Base-by-base conservation (phyloP, 768 basidiomycete species). In the Brasilioporus rufonigricans region DNA sequence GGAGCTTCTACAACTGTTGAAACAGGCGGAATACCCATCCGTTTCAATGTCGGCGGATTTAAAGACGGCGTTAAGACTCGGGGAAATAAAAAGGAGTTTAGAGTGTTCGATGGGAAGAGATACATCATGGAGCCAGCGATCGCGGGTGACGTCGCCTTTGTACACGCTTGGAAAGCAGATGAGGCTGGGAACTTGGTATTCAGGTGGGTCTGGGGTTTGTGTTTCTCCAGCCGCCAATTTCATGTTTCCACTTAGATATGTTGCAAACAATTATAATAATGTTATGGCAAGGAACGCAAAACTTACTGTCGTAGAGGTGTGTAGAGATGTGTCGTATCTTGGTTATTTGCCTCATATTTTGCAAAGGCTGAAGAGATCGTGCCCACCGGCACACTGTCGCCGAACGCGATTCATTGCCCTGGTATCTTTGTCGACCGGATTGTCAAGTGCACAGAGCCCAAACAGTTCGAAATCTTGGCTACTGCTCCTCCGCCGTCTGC, bases 151-250 rank as follows among this genome's bases (percentile, higher is more conserved):
- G 82, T 91, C 61, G 91, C 93, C 7, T 86, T 95, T 67, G 76
- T 94, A 38, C 77, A 85, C 36, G 92, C 90, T 16, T 93, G 91
- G 92, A 94, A 94, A 70, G 93, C 84, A 14, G 93, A 95, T 62
- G 91, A 91, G 66, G 80, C 83, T 45, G 92, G 92, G 6, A 95
- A 95, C 71, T 86, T 86, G 60, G 83, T 93, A 29, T 96, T 95
- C 77, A 80, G 91, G 87, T 89, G 60, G 40, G 52, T 54, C n/a
- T 27, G n/a, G 38, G 16, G 23, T 23, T 38, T n/a, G 24, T 44
- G 39, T 50, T n/a, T 24, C 39, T 2, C 40, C 31, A 31, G 35
- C 29, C 21, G 13, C 24, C 56, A 19, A 44, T 18, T 48, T 53
- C 12, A 38, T 27, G 50, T 41, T 24, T 36, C 29, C 32, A 23